phyloP scores from a whole-genome alignment of 2,329 filamentous ascomycete genomes.

The Paecilomyces formosus region DNA sequence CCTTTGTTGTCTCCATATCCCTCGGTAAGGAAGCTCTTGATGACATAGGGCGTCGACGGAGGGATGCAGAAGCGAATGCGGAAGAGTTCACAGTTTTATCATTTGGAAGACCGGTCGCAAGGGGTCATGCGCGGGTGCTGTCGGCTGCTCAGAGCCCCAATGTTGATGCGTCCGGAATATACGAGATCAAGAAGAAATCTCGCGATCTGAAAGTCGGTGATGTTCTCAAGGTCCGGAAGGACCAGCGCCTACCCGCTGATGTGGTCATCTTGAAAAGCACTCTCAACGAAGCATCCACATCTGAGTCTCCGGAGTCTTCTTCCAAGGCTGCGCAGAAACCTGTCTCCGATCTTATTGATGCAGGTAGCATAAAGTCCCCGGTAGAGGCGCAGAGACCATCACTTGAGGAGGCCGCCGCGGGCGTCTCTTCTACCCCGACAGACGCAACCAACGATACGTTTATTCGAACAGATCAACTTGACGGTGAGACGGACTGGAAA shows the following conservation, averaged over 20 bases:
- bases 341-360: constrained; percentile 17
- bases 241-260: constrained; percentile 89
- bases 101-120: constrained; percentile 47
- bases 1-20: constrained; percentile 85
- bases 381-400: constrained; percentile 7
- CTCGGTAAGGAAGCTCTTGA: constrained; percentile 94
- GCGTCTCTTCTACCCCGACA: constrained; percentile 26
- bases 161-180: constrained; percentile 30
- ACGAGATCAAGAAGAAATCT: constrained; percentile 71
- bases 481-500: constrained; percentile 99
- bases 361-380: constrained; percentile 11
- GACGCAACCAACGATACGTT: constrained; percentile 71
- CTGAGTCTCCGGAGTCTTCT: constrained; percentile 16
- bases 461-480: constrained; percentile 92
- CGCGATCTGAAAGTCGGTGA: constrained; percentile 89
- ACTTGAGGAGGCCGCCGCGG: constrained; percentile 8
- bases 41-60: constrained; percentile 75
- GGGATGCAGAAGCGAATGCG: constrained; percentile 90
- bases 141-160: constrained; percentile 1
- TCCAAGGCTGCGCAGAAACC: constrained; percentile 19
- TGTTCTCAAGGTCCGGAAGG: constrained; percentile 85
- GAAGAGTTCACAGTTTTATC: constrained; percentile 75
- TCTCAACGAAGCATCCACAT: constrained; percentile 46
- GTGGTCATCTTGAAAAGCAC: constrained; percentile 85
- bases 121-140: constrained; percentile 4